Base-by-base conservation (phyloP, 164 flowering plant genomes). In the Nelumbo lutea region DNA sequence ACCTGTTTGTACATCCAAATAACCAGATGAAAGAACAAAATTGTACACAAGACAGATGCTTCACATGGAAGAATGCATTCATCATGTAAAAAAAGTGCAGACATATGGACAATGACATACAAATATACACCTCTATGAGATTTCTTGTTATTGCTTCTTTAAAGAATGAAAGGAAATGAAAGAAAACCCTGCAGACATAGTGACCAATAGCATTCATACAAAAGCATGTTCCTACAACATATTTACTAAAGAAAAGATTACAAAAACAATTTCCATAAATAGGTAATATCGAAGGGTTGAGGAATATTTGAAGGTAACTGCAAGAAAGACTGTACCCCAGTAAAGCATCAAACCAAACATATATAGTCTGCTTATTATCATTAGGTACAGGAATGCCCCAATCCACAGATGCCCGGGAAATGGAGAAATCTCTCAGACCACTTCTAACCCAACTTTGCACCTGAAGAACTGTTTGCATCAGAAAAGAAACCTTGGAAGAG, bases 301-400 rank as follows among this genome's bases (percentile, higher is more conserved):
- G 27, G 39, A 15, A 55, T 4, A 55, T 55, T 9, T 66, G 9
- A 64, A 46, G 44, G 62, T 61, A 58, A 47, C 14, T 56, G 68
- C 57, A 68, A 57, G n/a, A 68, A 42, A 48, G 61, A 57, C 13
- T 5, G 66, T 91, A 95, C 98, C 98, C 98, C 65, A 95, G 75
- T 59, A 95, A 79, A 64, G 97, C 98, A 81, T 95, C 98, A 83
- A 94, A 95, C 98, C 98, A 95, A 61, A 91, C 96, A 81, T 95
- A 95, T 59, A 95, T 86, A 6, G 98, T 91, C 77, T 95, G 98
- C 67, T 81, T 89, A 9, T 80, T 48, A 70, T 95, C 97, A 77
- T 83, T 83, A 70, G 98, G 98, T 70, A 91, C 96, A 46, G 88
- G 88, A 62, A 95, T 95, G 43, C 97, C 98, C 98, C 98, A 95